Conservation (phyloP, 1,284 basidiomycete genomes). For the Trichosporon sp. region DNA sequence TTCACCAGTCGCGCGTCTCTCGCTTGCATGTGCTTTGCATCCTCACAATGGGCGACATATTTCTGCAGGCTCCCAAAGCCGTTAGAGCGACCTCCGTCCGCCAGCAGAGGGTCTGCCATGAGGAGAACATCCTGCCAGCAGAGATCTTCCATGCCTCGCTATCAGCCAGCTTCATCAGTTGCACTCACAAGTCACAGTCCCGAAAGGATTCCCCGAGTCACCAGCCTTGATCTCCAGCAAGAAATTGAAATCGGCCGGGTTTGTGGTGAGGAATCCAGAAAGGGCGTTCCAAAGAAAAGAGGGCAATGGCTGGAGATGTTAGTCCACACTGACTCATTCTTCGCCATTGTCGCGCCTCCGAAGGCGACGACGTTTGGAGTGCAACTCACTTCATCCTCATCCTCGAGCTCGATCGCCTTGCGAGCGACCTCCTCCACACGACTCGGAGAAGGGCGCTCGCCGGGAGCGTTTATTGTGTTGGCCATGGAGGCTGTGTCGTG, state of each 20-base stretch:
- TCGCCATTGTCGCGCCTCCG: not conserved
- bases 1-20: constrained; percentile 25
- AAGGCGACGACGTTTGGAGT: not conserved
- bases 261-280: constrained; percentile 30
- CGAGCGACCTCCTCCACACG: constrained; percentile 26
- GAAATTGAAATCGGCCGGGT: constrained; percentile 46
- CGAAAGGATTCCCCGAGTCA: constrained; percentile 49
- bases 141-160: constrained; percentile 48
- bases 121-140: constrained; percentile 50
- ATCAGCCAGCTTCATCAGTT: constrained; percentile 2
- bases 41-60: constrained; percentile 34
- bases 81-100: constrained; percentile 40
- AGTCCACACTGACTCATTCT: not conserved
- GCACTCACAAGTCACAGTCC: constrained; percentile 46
- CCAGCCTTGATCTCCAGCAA: constrained; percentile 47
- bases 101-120: constrained; percentile 38
- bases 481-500: not conserved
- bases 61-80: constrained; percentile 47
- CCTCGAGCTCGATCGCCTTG: constrained; percentile 21
- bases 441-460: constrained; percentile 18
- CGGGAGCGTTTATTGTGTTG: constrained; percentile 25
- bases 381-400: constrained; percentile 23
- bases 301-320: constrained; percentile 32
- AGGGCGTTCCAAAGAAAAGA: constrained; percentile 35
- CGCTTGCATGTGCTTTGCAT: constrained; percentile 13